Conservation (phyloP, 768 basidiomycete species). For the Pleurotus djamor region DNA sequence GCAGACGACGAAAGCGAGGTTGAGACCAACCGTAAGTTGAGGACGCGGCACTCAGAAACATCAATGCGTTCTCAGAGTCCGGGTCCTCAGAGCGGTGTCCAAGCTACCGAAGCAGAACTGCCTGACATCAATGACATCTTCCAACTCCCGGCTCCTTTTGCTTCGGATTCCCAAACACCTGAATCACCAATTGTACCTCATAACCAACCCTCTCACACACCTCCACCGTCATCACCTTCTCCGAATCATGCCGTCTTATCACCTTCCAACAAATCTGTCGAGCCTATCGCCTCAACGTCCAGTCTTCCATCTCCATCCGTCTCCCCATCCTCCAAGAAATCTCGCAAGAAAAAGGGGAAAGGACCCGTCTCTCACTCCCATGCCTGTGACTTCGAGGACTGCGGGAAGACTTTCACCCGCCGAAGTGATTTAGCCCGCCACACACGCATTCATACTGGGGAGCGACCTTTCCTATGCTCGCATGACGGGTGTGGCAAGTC, state of each 20-base stretch:
- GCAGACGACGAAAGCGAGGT: slow-evolving; percentile 37
- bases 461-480: slow-evolving; percentile 78
- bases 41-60: slow-evolving; percentile 13
- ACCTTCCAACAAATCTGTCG: slow-evolving; percentile 35
- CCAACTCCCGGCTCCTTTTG: slow-evolving; percentile 68
- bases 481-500: slow-evolving; percentile 81
- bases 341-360: slow-evolving; percentile 3
- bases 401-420: slow-evolving; percentile 79
- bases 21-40: slow-evolving; percentile 29
- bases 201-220: slow-evolving; percentile 27
- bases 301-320: slow-evolving; percentile 24
- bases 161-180: slow-evolving; percentile 46
- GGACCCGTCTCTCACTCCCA: slow-evolving; percentile 38
- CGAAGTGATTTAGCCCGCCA: slow-evolving; percentile 84
- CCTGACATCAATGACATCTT: slow-evolving; percentile 77
- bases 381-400: slow-evolving; percentile 69
- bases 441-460: slow-evolving; percentile 88
- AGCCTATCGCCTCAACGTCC: slow-evolving; percentile 55
- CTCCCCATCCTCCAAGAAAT: slow-evolving; percentile 25
- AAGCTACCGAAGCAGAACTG: slow-evolving; percentile 55
- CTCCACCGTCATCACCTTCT: slow-evolving; percentile 17
- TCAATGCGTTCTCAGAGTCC: slow-evolving; percentile 29
- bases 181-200: slow-evolving; percentile 50
- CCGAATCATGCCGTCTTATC: slow-evolving; percentile 23
- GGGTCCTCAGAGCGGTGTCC: slow-evolving; percentile 34